These are phyloP conservation scores for Podosphaera xanthii DNA, from an alignment of 2,329 filamentous ascomycete species.

Conservation along the genomic window DNA sequence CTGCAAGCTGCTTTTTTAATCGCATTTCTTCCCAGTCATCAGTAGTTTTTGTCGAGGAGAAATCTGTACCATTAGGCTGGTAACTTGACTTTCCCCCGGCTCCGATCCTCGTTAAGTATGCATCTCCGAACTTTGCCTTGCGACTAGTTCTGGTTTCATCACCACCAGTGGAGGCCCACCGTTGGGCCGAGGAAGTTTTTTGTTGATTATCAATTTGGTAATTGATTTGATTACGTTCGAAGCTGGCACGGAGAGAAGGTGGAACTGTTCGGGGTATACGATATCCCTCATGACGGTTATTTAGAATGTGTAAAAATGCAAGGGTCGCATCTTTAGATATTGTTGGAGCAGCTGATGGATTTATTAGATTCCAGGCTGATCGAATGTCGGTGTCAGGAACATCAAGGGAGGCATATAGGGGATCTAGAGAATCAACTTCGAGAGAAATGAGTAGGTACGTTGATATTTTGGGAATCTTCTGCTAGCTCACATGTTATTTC, in stretches of 20 bases:
- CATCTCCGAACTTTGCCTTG: slow-evolving; percentile 93
- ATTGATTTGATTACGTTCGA: slow-evolving; percentile 90
- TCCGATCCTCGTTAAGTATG: slow-evolving; percentile 79
- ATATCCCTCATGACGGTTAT: slow-evolving; percentile 84
- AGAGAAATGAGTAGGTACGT: slow-evolving; percentile 8
- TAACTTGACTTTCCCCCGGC: slow-evolving; percentile 53
- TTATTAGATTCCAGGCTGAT: slow-evolving; percentile 92
- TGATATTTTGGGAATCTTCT: neutral
- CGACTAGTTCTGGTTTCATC: slow-evolving; percentile 65
- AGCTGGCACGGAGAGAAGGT: slow-evolving; percentile 70
- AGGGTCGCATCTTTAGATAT: slow-evolving; percentile 92
- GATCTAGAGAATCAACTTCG: slow-evolving; percentile 52
- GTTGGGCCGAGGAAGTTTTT: slow-evolving; percentile 36
- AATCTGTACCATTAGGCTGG: slow-evolving; percentile 72
- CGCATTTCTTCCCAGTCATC: slow-evolving; percentile 94
- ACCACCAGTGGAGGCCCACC: slow-evolving; percentile 59
- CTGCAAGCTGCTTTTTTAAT: slow-evolving; percentile 73
- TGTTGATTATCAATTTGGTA: slow-evolving; percentile 70
- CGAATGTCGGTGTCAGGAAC: slow-evolving; percentile 59
- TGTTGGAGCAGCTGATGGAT: slow-evolving; percentile 58
- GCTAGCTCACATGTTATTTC: slow-evolving; percentile 49
- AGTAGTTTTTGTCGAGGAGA: slow-evolving; percentile 61
- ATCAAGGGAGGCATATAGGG: slow-evolving; percentile 64
- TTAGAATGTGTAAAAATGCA: slow-evolving; percentile 89
- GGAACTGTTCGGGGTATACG: slow-evolving; percentile 82